Evolutionary conservation across 345 rosid genomes (phyloP), one percentile per base, ranked within the genome.

Genomic region (Corymbia maculata): DNA sequence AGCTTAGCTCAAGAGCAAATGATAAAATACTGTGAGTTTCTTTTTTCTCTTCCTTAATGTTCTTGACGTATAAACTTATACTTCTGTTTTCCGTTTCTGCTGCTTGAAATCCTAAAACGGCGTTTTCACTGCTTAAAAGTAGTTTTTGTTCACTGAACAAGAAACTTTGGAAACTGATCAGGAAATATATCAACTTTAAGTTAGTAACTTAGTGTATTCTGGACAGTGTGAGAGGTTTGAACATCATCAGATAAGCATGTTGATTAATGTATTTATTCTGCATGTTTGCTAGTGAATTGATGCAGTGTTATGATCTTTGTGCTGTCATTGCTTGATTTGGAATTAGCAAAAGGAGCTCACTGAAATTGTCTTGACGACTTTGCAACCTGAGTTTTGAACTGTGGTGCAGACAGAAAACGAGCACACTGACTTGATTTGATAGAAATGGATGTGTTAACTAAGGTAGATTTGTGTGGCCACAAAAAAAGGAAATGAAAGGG

Each of bases 1-100:
- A 97, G 91, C 92, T 89, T 96, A 88, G 92, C 99, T 85, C 97
- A 95, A 86, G 99, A 97, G 92, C 95, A 96, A 88, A 92, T 93
- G 87, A 95, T 96, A 90, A 97, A 95, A 94, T 93, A 93, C 89
- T 80, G 99, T 96, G 90, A 92, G 98, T 93, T 51, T 88, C 52
- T 85, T 26, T n/a, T n/a, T 66, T 10, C 79, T n/a, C 55, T 86
- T 49, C 51, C 28, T 13, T 44, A 32, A 36, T 53, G 17, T 28
- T 52, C 79, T 52, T 51, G 52, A 21, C 47, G 50, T 24, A 13
- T 64, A 42, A 59, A 66, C 51, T 86, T 61, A 47, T 85, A 42
- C 26, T 66, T 86, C 80, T 51, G 16, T 28, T 79, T 17, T 44
- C n/a, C 26, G 28, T 51, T 75, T 28, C 85, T 53, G 64, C 66